Evolutionary conservation across 441 rosid species (phyloP).

Genomic region (Croton setiger): DNA sequence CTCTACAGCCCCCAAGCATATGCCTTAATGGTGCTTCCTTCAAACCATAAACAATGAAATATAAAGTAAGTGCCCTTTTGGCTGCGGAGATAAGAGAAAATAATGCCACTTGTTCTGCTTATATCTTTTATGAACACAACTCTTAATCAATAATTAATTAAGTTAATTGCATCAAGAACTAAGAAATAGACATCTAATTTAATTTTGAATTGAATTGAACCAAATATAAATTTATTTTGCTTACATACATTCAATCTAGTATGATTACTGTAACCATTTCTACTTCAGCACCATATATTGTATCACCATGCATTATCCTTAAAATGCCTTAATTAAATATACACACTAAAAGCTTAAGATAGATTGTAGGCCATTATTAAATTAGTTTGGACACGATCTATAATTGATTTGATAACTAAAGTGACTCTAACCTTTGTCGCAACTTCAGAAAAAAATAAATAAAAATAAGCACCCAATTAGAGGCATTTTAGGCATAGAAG

Average conservation of each 20-base stretch:
- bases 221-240: not conserved
- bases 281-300: not conserved
- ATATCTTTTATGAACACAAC: not conserved
- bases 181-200: too few relatives aligned
- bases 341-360: not conserved
- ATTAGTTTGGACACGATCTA: not conserved
- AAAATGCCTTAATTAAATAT: not conserved
- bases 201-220: too few relatives aligned
- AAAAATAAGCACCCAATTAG: not conserved
- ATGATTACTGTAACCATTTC: not conserved
- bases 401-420: not conserved
- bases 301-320: too few relatives aligned
- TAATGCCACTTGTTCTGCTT: too few relatives aligned
- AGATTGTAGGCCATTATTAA: not conserved
- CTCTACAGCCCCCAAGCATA: conserved; percentile 13
- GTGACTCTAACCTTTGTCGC: not conserved
- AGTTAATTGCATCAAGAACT: too few relatives aligned
- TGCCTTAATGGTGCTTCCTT: conserved; percentile 1
- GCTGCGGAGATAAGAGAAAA: too few relatives aligned
- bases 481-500: not conserved
- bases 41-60: not conserved
- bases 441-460: not conserved
- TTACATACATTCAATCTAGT: too few relatives aligned
- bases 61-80: not conserved
- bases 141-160: too few relatives aligned